Evolutionary conservation across 352 stramenopile species (phyloP).

Genomic region (Pythium scleroteichum): DNA sequence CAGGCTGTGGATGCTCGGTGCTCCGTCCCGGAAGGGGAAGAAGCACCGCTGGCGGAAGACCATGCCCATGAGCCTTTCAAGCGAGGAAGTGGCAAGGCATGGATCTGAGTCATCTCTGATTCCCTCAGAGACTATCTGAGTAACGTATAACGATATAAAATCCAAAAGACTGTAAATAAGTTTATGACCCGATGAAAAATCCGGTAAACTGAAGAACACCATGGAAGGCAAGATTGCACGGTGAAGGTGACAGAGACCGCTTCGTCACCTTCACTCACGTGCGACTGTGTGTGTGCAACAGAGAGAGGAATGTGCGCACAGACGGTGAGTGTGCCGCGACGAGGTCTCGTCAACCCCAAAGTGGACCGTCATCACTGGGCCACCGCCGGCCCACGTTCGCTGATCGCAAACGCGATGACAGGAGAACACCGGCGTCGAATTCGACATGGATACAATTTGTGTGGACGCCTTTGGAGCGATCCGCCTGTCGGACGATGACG

Average conservation of each 20-base stretch:
- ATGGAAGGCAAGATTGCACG: neutral
- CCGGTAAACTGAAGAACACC: slow-evolving; percentile 13
- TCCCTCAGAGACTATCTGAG: neutral
- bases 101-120: slow-evolving; percentile 11
- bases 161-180: neutral
- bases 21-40: slow-evolving; percentile 59
- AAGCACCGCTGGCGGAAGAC: slow-evolving; percentile 61
- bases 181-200: slow-evolving; percentile 12
- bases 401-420: neutral
- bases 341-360: too few relatives aligned
- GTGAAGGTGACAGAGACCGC: too few relatives aligned
- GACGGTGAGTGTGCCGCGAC: neutral
- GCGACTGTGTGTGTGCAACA: slow-evolving; percentile 1
- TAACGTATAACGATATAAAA: slow-evolving; percentile 4
- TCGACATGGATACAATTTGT: slow-evolving; percentile 17
- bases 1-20: slow-evolving; percentile 61
- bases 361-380: too few relatives aligned
- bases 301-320: neutral
- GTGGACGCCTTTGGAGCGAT: neutral
- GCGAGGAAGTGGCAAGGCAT: neutral
- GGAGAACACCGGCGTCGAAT: slow-evolving; percentile 24
- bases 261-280: slow-evolving; percentile 4
- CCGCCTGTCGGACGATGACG: slow-evolving; percentile 6
- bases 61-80: slow-evolving; percentile 5
- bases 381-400: neutral